A percentile compares a stretch with the other conserved stretches of the same genome.
Evolutionary conservation across 1,139 yeast species (phyloP).

Genomic region (Yamadazyma dendronema): DNA sequence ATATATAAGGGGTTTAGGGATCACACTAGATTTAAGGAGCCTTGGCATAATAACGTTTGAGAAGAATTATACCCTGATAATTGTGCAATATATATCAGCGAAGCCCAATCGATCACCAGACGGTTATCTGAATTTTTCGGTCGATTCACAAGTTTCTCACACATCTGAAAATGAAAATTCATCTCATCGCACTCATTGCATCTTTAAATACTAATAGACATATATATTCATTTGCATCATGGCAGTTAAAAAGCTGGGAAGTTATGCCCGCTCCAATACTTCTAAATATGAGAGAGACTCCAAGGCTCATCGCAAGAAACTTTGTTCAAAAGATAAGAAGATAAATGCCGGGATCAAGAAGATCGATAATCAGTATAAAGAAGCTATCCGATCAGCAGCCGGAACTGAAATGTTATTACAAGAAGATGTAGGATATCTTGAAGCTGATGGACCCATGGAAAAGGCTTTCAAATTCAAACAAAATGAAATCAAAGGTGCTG

Average conservation of each 20-base stretch:
- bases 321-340: slow-evolving; percentile 53
- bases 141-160: no score
- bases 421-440: slow-evolving; percentile 82
- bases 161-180: background rate
- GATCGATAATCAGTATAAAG: slow-evolving; percentile 70
- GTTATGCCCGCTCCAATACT: slow-evolving; percentile 18
- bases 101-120: no score
- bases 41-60: background rate
- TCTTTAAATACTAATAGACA: no score
- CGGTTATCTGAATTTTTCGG: no score
- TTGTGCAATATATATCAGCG: no score
- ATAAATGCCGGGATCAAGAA: slow-evolving; percentile 63
- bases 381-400: slow-evolving; percentile 78
- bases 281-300: slow-evolving; percentile 18
- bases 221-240: slow-evolving; percentile 3
- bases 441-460: slow-evolving; percentile 86
- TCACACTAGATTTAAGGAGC: slow-evolving; percentile 4
- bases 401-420: slow-evolving; percentile 82
- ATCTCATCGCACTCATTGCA: slow-evolving; percentile 4
- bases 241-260: slow-evolving; percentile 19
- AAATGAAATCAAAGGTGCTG: slow-evolving; percentile 72
- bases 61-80: no score
- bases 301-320: slow-evolving; percentile 18
- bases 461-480: slow-evolving; percentile 84
- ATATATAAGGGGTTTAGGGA: slow-evolving; percentile 6